phyloP scores from a whole-genome alignment of 2,329 filamentous ascomycete genomes.

The Lecanicillium sp. region DNA sequence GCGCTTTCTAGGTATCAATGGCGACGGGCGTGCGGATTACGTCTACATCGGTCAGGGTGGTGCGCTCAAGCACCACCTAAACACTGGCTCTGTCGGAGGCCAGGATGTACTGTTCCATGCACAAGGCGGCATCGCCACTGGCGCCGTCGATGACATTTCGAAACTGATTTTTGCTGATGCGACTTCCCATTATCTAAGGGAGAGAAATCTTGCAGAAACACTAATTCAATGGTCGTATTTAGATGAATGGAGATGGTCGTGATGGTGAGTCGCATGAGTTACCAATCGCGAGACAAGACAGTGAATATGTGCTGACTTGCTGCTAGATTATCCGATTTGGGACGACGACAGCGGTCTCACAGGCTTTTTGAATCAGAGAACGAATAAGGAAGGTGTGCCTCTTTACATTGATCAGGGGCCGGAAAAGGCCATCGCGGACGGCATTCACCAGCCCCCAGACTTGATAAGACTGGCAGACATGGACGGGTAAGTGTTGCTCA shows the following conservation, averaged over 20 bases:
- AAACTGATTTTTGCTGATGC: conserved; percentile 13
- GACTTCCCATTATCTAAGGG: not conserved
- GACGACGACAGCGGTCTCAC: conserved; percentile 11
- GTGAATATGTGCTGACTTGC: not conserved
- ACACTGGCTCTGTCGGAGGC: conserved; percentile 12
- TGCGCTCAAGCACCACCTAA: conserved; percentile 13
- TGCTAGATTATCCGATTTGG: conserved; percentile 12
- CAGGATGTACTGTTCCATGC: conserved; percentile 9
- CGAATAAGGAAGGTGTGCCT: conserved; percentile 11
- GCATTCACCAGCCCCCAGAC: conserved; percentile 6
- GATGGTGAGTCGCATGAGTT: conserved; percentile 9
- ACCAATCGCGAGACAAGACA: not conserved
- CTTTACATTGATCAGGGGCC: conserved; percentile 11
- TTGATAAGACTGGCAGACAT: conserved; percentile 14
- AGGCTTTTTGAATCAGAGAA: conserved; percentile 11
- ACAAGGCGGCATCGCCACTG: conserved; percentile 11
- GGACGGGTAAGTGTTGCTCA: conserved; percentile 6
- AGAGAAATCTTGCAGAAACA: not conserved
- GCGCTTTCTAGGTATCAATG: conserved; percentile 17
- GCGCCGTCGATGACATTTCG: conserved; percentile 8
- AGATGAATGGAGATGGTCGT: conserved; percentile 11
- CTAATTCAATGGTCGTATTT: too few species aligned
- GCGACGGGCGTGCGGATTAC: conserved; percentile 18
- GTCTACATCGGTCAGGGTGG: conserved; percentile 15
- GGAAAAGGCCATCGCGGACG: conserved; percentile 8